A percentile compares a stretch with the other conserved stretches of the same genome.
Conservation (phyloP, 140 eudicot species). For the Senecio squalidus region DNA sequence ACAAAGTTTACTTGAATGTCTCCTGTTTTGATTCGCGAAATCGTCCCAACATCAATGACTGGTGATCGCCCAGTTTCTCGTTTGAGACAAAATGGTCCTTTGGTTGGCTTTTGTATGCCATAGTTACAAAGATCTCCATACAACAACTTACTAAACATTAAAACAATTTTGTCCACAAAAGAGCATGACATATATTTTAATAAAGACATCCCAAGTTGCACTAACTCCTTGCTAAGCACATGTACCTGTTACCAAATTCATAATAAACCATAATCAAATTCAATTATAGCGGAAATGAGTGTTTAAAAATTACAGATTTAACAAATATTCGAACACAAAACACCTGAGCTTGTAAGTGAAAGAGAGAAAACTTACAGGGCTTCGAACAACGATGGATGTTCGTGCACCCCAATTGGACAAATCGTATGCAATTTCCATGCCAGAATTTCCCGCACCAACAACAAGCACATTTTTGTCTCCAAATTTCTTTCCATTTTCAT, state of each 20-base stretch:
- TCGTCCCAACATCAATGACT: conserved; percentile 57
- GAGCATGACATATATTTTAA: conserved; percentile 26
- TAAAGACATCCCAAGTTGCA: conserved; percentile 51
- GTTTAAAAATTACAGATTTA: too few species aligned
- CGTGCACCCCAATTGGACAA: conserved; percentile 31
- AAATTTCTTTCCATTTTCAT: conserved; percentile 30
- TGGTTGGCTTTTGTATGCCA: conserved; percentile 41
- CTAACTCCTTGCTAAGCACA: conserved; percentile 42
- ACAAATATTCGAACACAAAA: too few species aligned
- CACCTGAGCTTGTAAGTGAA: too few species aligned
- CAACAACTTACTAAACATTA: conserved; percentile 20
- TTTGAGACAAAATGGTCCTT: conserved; percentile 55
- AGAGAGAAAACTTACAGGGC: conserved; percentile 24
- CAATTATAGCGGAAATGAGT: neutral
- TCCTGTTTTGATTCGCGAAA: conserved; percentile 35
- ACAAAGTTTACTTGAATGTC: conserved; percentile 36
- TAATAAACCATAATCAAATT: neutral
- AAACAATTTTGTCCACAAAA: conserved; percentile 35
- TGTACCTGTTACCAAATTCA: conserved; percentile 30
- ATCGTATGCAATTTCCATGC: conserved; percentile 50
- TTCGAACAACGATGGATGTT: conserved; percentile 35
- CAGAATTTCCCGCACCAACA: conserved; percentile 50
- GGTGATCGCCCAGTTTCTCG: conserved; percentile 37
- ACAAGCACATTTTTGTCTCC: conserved; percentile 29
- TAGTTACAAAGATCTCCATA: conserved; percentile 30